Conservation (phyloP, 2,329 filamentous ascomycete genomes). For the Penicillium sp. region DNA sequence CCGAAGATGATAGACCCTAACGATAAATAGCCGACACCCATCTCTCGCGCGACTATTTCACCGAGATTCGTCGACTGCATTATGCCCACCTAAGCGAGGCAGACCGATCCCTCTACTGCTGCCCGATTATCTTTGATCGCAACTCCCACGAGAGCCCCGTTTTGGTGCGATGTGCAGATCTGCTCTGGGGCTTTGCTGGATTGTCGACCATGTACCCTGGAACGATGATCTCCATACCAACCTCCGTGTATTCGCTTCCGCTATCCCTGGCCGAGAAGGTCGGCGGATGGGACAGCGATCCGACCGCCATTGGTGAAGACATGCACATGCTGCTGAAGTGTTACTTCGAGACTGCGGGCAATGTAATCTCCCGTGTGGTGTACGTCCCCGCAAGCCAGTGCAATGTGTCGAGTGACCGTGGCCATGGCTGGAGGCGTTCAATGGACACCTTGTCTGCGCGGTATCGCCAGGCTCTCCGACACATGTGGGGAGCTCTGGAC, state of each 20-base stretch:
- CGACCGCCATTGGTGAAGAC: conserved; percentile 72
- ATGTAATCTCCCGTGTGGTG: conserved; percentile 63
- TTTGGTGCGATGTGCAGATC: conserved; percentile 68
- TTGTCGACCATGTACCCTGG: conserved; percentile 66
- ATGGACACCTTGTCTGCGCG: conserved; percentile 61
- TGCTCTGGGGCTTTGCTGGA: conserved; percentile 69
- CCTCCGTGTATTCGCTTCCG: conserved; percentile 70
- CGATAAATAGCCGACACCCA: conserved; percentile 52
- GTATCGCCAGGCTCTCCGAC: conserved; percentile 69
- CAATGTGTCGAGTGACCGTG: conserved; percentile 63
- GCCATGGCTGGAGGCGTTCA: conserved; percentile 46
- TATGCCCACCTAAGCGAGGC: conserved; percentile 43
- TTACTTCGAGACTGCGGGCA: conserved; percentile 71
- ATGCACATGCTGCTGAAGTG: conserved; percentile 77
- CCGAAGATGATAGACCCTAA: background rate
- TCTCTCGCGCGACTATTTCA: conserved; percentile 66
- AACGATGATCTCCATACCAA: conserved; percentile 66
- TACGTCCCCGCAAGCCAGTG: conserved; percentile 70
- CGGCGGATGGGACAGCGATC: conserved; percentile 69
- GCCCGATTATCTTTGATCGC: conserved; percentile 71
- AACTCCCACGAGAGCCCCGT: conserved; percentile 68
- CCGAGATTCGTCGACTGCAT: conserved; percentile 63
- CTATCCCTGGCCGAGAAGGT: conserved; percentile 66
- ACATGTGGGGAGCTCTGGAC: conserved; percentile 75
- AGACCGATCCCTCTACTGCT: conserved; percentile 62